These are phyloP conservation scores for Cystoderma amianthinum DNA, from an alignment of 768 basidiomycete species.

Conservation along the genomic window DNA sequence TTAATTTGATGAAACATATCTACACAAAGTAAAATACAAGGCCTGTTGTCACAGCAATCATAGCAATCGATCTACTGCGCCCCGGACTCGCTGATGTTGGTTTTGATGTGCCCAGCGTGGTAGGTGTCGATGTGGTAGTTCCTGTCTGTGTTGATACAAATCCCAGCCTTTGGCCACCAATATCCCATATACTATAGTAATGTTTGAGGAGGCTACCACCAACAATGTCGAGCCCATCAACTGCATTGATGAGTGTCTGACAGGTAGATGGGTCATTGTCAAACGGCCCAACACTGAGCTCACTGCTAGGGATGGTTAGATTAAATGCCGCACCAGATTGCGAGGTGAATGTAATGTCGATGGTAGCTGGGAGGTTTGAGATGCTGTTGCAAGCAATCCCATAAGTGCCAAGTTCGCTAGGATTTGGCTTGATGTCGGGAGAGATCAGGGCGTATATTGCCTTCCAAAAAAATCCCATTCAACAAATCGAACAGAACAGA, in stretches of 20 bases:
- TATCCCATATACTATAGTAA: conserved; percentile 54
- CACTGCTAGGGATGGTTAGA: conserved; percentile 48
- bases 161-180: conserved; percentile 39
- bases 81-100: too few species aligned
- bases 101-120: too few species aligned
- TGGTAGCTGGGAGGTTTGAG: conserved; percentile 37
- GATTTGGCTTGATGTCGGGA: conserved; percentile 43
- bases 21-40: too few species aligned
- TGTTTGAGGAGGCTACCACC: conserved; percentile 54
- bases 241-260: conserved; percentile 56
- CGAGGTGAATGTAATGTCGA: conserved; percentile 48
- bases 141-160: conserved; percentile 43
- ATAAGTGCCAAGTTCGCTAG: conserved; percentile 46
- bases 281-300: conserved; percentile 54
- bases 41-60: too few species aligned
- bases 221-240: conserved; percentile 42
- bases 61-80: too few species aligned
- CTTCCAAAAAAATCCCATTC: conserved; percentile 13
- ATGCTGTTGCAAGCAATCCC: conserved; percentile 45
- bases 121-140: too few species aligned
- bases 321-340: conserved; percentile 41
- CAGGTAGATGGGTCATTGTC: conserved; percentile 38
- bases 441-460: conserved; percentile 54
- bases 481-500: not conserved
- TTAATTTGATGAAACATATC: too few species aligned